phyloP scores from a whole-genome alignment of 352 stramenopile species.

The Phytophthora podocarpi region DNA sequence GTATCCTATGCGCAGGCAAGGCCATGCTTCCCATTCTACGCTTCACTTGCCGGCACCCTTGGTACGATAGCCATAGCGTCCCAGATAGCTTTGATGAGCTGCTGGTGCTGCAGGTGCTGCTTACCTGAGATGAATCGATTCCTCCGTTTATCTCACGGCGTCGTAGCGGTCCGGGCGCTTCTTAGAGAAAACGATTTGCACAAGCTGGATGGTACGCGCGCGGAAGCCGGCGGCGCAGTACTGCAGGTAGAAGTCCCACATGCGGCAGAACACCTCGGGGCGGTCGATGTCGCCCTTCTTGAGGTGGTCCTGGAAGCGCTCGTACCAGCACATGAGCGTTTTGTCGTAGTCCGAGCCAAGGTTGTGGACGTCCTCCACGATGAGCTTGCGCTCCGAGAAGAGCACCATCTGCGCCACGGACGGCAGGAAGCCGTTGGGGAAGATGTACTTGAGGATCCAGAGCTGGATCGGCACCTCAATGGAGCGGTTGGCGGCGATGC shows the following conservation, averaged over 20 bases:
- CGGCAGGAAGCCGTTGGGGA: slow-evolving; percentile 88
- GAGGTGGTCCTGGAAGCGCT: slow-evolving; percentile 84
- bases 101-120: slow-evolving; percentile 1
- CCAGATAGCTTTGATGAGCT: slow-evolving; percentile 25
- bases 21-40: slow-evolving; percentile 2
- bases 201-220: slow-evolving; percentile 83
- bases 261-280: slow-evolving; percentile 83
- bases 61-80: background rate
- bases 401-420: slow-evolving; percentile 75
- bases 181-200: slow-evolving; percentile 89
- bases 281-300: slow-evolving; percentile 81
- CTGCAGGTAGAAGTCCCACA: slow-evolving; percentile 91
- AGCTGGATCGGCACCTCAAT: slow-evolving; percentile 83
- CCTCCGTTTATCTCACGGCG: slow-evolving; percentile 63
- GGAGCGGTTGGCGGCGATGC: slow-evolving; percentile 83
- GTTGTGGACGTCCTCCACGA: slow-evolving; percentile 88
- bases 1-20: slow-evolving; percentile 22
- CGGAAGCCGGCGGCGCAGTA: slow-evolving; percentile 92
- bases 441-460: slow-evolving; percentile 93
- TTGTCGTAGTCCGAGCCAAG: slow-evolving; percentile 90
- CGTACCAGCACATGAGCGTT: slow-evolving; percentile 89
- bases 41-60: background rate
- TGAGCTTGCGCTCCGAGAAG: slow-evolving; percentile 82
- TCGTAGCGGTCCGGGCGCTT: slow-evolving; percentile 82
- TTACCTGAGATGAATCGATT: slow-evolving; percentile 1